Base-by-base conservation (phyloP, 306 rosid species). In the Erythrophleum fordii region DNA sequence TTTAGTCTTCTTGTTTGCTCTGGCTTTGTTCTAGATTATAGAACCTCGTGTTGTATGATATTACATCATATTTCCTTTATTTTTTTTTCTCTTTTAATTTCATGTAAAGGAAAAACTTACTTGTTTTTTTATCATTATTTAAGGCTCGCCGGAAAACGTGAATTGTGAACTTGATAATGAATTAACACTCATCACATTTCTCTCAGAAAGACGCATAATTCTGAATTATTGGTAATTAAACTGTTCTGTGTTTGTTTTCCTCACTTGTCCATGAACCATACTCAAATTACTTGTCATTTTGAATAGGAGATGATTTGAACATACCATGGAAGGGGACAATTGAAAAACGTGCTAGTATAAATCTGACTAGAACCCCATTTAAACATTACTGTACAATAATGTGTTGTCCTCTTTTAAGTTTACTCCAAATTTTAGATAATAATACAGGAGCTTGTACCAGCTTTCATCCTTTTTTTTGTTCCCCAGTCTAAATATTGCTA, bases 11-110 rank as follows among this genome's bases (percentile, higher is more conserved):
- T 46, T 37, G 31, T 49, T 41, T 28, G n/a, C 77, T 12, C 12
- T n/a, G 5, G 11, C 41, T 70, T 61, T 48, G n/a, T 20, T 41
- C 12, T 82, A 67, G 64, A 68, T 81, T 68, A 37, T 22, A 25
- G 49, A 31, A 55, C 44, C 22, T 37, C 23, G 11, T 73, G 71
- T 60, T 37, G 28, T 34, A 16, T 35, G 14, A 35, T 23, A 39
- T 34, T 5, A 3, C 13, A 34, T 69, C 8, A 9, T 37, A 65
- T 10, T 31, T 34, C 35, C 35, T 16, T 22, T 20, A 34, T 34
- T 1, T 22, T 10, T 3, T 67, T 9, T 11, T 1, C 4, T 41
- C 34, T 39, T 42, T 16, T 35, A 29, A 44, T 44, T 44, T 68
- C 37, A 75, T 29, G 53, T 35, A 17, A 56, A 20, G 61, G 64